A percentile compares a stretch with the other conserved stretches of the same genome.
Conservation (phyloP, 371 early-diverging fungal species). For the Mucor circinelloides region DNA sequence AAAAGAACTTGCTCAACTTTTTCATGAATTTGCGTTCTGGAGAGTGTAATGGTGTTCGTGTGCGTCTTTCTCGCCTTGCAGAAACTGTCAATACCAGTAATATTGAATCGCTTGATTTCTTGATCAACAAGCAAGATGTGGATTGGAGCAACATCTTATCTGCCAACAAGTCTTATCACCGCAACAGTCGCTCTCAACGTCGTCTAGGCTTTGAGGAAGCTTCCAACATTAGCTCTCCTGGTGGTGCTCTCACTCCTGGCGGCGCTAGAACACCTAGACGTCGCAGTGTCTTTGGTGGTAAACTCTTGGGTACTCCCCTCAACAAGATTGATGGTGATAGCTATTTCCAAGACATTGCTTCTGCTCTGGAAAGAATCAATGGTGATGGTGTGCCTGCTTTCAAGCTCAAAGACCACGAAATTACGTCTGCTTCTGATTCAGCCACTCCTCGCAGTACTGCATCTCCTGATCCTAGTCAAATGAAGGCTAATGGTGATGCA, state of each 20-base stretch:
- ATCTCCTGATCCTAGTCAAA: slow-evolving; percentile 7
- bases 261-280: slow-evolving; percentile 50
- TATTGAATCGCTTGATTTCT: slow-evolving; percentile 86
- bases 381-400: slow-evolving; percentile 30
- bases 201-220: slow-evolving; percentile 54
- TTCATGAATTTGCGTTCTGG: slow-evolving; percentile 83
- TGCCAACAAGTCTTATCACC: slow-evolving; percentile 43
- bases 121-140: slow-evolving; percentile 71
- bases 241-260: slow-evolving; percentile 45
- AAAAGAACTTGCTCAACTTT: slow-evolving; percentile 79
- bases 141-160: slow-evolving; percentile 75
- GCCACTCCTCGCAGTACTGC: background rate
- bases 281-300: slow-evolving; percentile 50
- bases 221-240: slow-evolving; percentile 53
- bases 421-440: slow-evolving; percentile 12
- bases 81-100: slow-evolving; percentile 82
- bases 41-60: slow-evolving; percentile 67
- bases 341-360: slow-evolving; percentile 43
- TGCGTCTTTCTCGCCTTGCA: slow-evolving; percentile 71
- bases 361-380: slow-evolving; percentile 36
- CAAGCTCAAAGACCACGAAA: slow-evolving; percentile 59
- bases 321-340: slow-evolving; percentile 41
- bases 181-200: slow-evolving; percentile 36
- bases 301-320: slow-evolving; percentile 34
- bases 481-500: background rate